These are phyloP conservation scores for Boletus insuetus DNA, from an alignment of 768 basidiomycete genomes.

Conservation along the genomic window DNA sequence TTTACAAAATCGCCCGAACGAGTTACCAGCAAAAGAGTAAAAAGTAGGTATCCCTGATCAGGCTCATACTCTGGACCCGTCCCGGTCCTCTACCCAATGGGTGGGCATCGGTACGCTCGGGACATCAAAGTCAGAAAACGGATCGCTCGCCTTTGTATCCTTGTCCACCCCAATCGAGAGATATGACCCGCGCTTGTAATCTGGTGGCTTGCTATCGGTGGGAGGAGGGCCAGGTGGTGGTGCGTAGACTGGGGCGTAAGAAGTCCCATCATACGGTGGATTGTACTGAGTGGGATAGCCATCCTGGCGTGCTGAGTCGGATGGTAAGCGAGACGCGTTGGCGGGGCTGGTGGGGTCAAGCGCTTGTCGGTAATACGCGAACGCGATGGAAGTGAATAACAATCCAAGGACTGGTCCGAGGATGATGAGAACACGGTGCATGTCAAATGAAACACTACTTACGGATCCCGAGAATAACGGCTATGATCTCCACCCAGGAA, in stretches of 20 bases:
- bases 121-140: constrained; percentile 53
- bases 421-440: background rate
- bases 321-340: constrained; percentile 48
- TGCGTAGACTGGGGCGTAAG: constrained; percentile 38
- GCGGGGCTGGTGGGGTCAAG: constrained; percentile 62
- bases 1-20: background rate
- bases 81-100: constrained; percentile 42
- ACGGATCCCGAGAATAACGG: constrained; percentile 60
- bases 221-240: constrained; percentile 53
- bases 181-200: constrained; percentile 42
- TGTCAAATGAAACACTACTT: constrained; percentile 21
- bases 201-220: constrained; percentile 48
- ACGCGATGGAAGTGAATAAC: constrained; percentile 65
- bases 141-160: constrained; percentile 44
- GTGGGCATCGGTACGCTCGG: constrained; percentile 33
- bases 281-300: constrained; percentile 54
- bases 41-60: background rate
- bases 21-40: background rate
- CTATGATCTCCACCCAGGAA: constrained; percentile 67
- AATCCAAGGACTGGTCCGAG: constrained; percentile 46
- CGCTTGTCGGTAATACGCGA: constrained; percentile 72
- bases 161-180: constrained; percentile 24
- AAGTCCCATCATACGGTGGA: constrained; percentile 46
- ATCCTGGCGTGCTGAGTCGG: constrained; percentile 34
- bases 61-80: constrained; percentile 28